Conservation (phyloP, 2,329 filamentous ascomycete species). For the Fusarium continuum region DNA sequence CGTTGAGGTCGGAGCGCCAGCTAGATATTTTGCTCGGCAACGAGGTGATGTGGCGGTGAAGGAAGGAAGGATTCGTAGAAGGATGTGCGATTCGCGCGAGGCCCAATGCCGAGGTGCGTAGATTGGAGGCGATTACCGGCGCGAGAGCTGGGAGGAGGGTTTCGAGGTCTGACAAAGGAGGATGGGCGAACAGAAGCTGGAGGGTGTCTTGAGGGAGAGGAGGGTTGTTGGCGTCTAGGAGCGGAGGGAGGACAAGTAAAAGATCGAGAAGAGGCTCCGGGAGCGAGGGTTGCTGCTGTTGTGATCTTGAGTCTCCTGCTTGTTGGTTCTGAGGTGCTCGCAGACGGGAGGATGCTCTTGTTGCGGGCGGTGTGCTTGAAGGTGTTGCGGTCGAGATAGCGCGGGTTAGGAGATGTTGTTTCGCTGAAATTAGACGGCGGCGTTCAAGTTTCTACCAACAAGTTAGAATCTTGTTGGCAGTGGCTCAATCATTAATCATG, state of each 20-base stretch:
- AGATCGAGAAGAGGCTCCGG: conserved; percentile 62
- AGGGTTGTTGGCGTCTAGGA: conserved; percentile 51
- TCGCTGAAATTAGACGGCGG: conserved; percentile 59
- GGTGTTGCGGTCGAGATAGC: conserved; percentile 59
- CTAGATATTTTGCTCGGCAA: conserved; percentile 54
- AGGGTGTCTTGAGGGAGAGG: conserved; percentile 50
- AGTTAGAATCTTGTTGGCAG: neutral
- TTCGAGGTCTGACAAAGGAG: conserved; percentile 60
- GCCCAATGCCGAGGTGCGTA: conserved; percentile 59
- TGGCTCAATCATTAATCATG: neutral
- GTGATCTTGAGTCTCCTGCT: conserved; percentile 33
- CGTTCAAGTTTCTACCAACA: conserved; percentile 57
- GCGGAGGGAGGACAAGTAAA: conserved; percentile 62
- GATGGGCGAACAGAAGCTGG: conserved; percentile 58
- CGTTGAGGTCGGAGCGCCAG: conserved; percentile 49
- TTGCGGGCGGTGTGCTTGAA: conserved; percentile 38
- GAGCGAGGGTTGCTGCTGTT: conserved; percentile 39
- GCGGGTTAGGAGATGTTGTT: conserved; percentile 59
- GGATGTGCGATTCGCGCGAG: conserved; percentile 61
- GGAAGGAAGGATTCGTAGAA: conserved; percentile 61
- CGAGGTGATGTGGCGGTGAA: conserved; percentile 65
- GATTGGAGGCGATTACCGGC: conserved; percentile 57
- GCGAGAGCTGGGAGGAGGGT: conserved; percentile 59
- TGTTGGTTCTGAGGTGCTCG: conserved; percentile 30
- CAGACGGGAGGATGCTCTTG: conserved; percentile 42